Evolutionary conservation across 345 rosid genomes (phyloP), one percentile per base, ranked within the genome.

Genomic region (Hibiscus trionum): DNA sequence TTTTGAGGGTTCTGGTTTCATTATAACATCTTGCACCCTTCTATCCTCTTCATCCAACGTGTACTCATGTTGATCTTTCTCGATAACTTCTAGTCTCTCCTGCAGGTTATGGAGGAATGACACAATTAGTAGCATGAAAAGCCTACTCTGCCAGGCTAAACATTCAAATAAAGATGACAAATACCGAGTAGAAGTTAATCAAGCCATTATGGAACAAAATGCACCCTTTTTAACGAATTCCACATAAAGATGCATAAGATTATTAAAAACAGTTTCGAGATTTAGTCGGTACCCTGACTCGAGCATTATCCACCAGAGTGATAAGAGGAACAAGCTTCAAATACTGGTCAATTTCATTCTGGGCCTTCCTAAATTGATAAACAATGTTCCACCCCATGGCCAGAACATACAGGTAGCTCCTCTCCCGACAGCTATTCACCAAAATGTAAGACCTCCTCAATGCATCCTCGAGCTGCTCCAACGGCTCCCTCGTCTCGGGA

Each of bases 371-470:
- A 71, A 95, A 95, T 80, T 95, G 99, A 56, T 95, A 95, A 61
- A 95, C 98, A 33, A 92, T 90, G 81, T 92, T 95, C 99, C 99
- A 95, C 1, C 99, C 99, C 99, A 92, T 92, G 24, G 99, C 99
- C 60, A 95, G 80, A 86, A 95, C 77, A 79, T 95, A 95, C 16
- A 95, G 89, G 78, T 90, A 95, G 74, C 99, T 95, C 71, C 89
- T 77, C 69, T 95, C 99, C 67, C 91, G 93, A 64, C 99, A 95
- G 58, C 94, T 95, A 33, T 89, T 88, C 27, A 95, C 96, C 71
- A 95, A 75, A 53, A 92, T 77, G 77, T 85, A 95, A 71, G 97
- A 85, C 82, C 98, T 86, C 75, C 99, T 82, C 72, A 95, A 81
- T 0, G 99, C 88, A 63, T 95, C 99, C 82, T 95, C 99, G 7